Percentiles rank a stretch among this genome's conserved stretches.
phyloP scores from a whole-genome alignment of 192 early-diverging fungal genomes.

The Haplosporangium gracile region DNA sequence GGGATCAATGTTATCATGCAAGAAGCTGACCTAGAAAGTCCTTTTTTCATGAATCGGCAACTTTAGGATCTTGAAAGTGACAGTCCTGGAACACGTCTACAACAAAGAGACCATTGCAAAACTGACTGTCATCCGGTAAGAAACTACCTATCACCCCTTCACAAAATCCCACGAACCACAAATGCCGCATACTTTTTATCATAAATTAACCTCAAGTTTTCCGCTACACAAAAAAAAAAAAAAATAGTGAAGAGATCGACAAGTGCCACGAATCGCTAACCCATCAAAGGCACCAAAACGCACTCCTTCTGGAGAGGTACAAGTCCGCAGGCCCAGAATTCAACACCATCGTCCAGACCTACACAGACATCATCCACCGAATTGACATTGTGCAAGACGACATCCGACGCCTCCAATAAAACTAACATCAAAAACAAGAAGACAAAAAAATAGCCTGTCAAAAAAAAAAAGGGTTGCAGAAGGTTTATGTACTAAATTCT shows the following conservation, averaged over 20 bases:
- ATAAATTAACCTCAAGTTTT: neutral
- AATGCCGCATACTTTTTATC: neutral
- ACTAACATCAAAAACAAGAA: neutral
- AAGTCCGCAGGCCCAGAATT: conserved; percentile 50
- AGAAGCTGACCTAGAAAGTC: no score
- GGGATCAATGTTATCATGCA: no score
- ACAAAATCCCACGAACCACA: neutral
- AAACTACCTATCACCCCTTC: no score
- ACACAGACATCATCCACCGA: conserved; percentile 35
- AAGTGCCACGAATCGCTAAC: neutral
- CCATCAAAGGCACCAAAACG: conserved; percentile 16
- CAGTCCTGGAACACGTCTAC: conserved; percentile 23
- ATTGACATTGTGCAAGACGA: conserved; percentile 51
- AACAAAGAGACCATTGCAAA: conserved; percentile 16
- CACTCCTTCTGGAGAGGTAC: conserved; percentile 21
- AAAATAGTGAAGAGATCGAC: neutral
- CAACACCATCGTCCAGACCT: conserved; percentile 40
- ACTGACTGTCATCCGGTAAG: conserved; percentile 26
- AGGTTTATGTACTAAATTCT: neutral
- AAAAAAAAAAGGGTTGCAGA: neutral
- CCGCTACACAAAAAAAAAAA: neutral
- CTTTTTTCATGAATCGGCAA: neutral
- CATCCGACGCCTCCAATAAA: conserved; percentile 29
- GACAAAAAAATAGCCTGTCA: neutral
- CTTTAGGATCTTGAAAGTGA: conserved; percentile 20